Base-by-base conservation (phyloP, 164 flowering plant genomes). In the Paratinospora sagittata region DNA sequence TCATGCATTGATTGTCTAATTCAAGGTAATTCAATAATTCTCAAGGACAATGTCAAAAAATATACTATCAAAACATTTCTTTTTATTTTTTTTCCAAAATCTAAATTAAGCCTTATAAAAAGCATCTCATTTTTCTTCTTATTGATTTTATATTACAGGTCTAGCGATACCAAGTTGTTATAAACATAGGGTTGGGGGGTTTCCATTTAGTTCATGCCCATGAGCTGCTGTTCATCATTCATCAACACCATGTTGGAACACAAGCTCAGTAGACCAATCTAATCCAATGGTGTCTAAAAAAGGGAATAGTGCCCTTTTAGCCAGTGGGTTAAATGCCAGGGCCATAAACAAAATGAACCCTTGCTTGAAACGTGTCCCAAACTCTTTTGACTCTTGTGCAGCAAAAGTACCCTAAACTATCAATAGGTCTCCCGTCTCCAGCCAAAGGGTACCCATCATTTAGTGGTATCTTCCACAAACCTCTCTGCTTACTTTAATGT, bases 291-390 rank as follows among this genome's bases (percentile, higher is more conserved):
- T 41, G 4, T 30, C 34, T 30, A 30, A 30, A 30, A 30, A 30
- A 63, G 2, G 39, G 8, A 0, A 3, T n/a, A 64, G 19, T 17
- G 10, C 14, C 66, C 66, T 64, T 33, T 14, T 64, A 33, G 6
- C 21, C 27, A 14, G 37, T 33, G 39, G 39, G 6, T 16, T 55
- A 7, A 17, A 23, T 55, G 23, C 23, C 6, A 27, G 66, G 39
- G 23, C 43, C 66, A 64, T 3, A 30, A 64, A 6, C 43, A 30
- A 12, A 64, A 39, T 30, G 39, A 27, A 30, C 41, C 26, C 21
- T 64, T 19, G 5, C 66, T 12, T 64, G 66, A 64, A 64, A 64
- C 66, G 66, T 64, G 66, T 64, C 66, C 39, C n/a, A n/a, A 30
- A 2, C 61, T 6, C 27, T 64, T 64, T 64, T 64, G 43, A 64